phyloP scores from a whole-genome alignment of 2,329 filamentous ascomycete genomes.

The Diaporthe citriasiana region DNA sequence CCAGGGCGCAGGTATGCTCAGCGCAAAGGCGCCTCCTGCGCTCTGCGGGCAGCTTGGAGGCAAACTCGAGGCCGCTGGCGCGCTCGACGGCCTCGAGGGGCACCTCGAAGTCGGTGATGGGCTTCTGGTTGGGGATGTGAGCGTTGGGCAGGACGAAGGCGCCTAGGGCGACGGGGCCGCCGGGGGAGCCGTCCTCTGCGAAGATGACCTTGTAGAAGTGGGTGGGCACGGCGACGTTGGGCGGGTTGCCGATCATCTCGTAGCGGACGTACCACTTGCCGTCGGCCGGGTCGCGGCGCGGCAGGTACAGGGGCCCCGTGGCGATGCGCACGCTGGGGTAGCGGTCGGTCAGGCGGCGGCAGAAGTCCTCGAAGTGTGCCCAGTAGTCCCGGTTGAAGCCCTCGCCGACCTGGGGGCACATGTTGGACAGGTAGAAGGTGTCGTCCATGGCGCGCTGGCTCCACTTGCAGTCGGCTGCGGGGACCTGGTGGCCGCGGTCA shows the following conservation, averaged over 20 bases:
- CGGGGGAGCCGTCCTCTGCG: slow-evolving; percentile 81
- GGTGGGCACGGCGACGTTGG: slow-evolving; percentile 94
- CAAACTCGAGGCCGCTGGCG: slow-evolving; percentile 93
- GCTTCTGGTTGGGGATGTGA: slow-evolving; percentile 87
- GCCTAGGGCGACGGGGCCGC: slow-evolving; percentile 86
- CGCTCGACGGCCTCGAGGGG: slow-evolving; percentile 93
- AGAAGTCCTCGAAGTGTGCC: slow-evolving; percentile 99
- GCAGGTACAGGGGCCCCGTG: slow-evolving; percentile 94
- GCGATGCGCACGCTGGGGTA: slow-evolving; percentile 94
- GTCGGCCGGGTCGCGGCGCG: slow-evolving; percentile 83
- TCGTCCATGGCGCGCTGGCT: slow-evolving; percentile 94
- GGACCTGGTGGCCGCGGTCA: slow-evolving; percentile 96
- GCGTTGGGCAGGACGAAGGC: slow-evolving; percentile 97
- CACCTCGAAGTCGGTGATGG: slow-evolving; percentile 92
- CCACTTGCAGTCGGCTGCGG: slow-evolving; percentile 97
- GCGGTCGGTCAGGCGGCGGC: slow-evolving; percentile 81
- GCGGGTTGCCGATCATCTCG: slow-evolving; percentile 94
- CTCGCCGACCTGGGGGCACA: slow-evolving; percentile 98
- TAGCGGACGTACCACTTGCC: slow-evolving; percentile 97
- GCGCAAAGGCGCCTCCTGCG: slow-evolving; percentile 85
- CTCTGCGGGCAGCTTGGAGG: slow-evolving; percentile 79
- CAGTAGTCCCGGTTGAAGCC: slow-evolving; percentile 99
- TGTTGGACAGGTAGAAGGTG: slow-evolving; percentile 94
- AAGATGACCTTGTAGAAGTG: slow-evolving; percentile 99
- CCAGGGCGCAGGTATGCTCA: slow-evolving; percentile 85